Conservation (phyloP, 1,139 yeast species). For the Saccharomyces hybrid region DNA sequence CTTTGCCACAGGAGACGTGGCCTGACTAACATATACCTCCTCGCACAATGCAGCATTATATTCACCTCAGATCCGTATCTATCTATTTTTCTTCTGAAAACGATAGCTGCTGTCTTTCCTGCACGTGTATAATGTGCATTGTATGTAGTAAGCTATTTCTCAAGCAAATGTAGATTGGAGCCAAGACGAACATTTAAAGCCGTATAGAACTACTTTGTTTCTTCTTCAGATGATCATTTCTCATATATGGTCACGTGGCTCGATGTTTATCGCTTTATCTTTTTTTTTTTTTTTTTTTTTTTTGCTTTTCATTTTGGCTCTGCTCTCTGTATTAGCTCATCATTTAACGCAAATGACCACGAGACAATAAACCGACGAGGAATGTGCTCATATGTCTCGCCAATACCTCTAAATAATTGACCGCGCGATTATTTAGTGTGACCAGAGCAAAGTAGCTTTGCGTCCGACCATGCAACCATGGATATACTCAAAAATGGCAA, state of each 20-base stretch:
- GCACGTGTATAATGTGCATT: not conserved
- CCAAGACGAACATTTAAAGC: not conserved
- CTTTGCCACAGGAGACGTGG: not conserved
- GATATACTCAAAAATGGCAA: not conserved
- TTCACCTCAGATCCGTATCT: not conserved
- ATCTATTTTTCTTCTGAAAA: not conserved
- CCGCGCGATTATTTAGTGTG: not conserved
- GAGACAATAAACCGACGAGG: not conserved
- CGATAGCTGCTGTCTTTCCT: not conserved
- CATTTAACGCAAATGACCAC: not conserved
- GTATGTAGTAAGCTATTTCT: not conserved
- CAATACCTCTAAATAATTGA: not conserved
- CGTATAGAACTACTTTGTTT: not conserved
- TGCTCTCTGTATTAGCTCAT: not conserved
- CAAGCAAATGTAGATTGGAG: not conserved
- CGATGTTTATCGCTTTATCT: not conserved
- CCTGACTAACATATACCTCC: not conserved
- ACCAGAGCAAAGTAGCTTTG: not conserved
- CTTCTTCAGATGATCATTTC: not conserved
- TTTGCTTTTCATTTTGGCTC: not conserved
- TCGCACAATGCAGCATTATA: not conserved
- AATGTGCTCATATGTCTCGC: not conserved
- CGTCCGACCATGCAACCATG: not conserved
- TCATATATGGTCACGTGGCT: not conserved
- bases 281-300: not conserved